These are phyloP conservation scores for Alternaria viburni DNA, from an alignment of 2,329 filamentous ascomycete species.

Conservation along the genomic window DNA sequence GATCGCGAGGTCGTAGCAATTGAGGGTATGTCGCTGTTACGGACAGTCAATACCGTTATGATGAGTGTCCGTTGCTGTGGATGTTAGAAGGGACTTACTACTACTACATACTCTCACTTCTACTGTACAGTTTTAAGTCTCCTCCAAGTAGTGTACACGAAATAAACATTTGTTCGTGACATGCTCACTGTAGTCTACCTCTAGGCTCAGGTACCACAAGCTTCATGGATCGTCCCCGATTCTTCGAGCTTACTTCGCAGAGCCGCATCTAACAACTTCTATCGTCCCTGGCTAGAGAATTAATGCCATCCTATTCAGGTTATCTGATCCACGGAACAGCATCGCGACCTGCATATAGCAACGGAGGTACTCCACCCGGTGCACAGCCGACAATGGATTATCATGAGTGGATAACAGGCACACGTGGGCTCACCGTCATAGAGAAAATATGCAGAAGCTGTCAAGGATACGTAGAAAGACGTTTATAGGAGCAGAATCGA, in stretches of 20 bases:
- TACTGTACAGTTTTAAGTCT: neutral
- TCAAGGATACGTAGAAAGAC: neutral
- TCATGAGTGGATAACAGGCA: neutral
- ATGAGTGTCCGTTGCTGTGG: neutral
- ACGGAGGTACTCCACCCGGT: neutral
- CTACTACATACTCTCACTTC: neutral
- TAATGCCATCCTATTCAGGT: neutral
- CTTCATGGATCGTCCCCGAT: neutral
- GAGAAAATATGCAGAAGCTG: neutral
- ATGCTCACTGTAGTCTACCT: neutral
- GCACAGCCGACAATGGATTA: neutral
- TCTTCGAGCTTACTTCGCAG: neutral
- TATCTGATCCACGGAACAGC: neutral
- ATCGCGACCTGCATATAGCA: neutral
- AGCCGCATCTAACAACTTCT: neutral
- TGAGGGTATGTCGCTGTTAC: no score
- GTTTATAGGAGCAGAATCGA: neutral
- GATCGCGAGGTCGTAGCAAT: neutral
- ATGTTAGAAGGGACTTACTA: neutral
- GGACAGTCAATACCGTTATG: neutral
- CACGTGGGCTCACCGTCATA: neutral
- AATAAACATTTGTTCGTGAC: neutral
- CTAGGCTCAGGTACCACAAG: neutral
- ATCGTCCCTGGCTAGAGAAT: neutral
- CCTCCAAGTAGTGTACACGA: no score